Conservation (phyloP, 768 basidiomycete genomes). For the Podaxis sp. region DNA sequence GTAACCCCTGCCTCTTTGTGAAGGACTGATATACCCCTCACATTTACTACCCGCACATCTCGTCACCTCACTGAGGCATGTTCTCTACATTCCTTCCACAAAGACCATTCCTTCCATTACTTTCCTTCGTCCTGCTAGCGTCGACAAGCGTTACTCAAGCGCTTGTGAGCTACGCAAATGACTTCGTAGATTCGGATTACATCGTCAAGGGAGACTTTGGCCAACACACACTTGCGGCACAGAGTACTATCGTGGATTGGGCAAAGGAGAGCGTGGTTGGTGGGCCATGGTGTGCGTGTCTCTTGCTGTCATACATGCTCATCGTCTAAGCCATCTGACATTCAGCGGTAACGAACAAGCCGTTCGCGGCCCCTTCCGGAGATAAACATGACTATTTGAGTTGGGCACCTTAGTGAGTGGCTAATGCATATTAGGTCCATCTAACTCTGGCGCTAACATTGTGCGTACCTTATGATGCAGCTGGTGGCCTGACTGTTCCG, state of each 20-base stretch:
- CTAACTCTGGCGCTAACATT: neutral
- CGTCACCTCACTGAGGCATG: constrained; percentile 19
- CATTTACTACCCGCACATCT: neutral
- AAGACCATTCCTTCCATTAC: constrained; percentile 14
- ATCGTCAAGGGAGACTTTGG: constrained; percentile 43
- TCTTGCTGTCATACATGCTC: neutral
- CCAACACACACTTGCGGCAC: constrained; percentile 43
- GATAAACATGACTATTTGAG: constrained; percentile 66
- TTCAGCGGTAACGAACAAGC: constrained; percentile 46
- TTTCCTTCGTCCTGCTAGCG: constrained; percentile 18
- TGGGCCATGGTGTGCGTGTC: constrained; percentile 57
- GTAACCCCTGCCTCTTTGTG: neutral
- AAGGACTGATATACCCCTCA: constrained; percentile 12
- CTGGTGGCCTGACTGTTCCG: constrained; percentile 64
- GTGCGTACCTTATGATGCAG: constrained; percentile 26
- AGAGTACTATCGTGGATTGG: constrained; percentile 45
- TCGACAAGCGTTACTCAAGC: constrained; percentile 28
- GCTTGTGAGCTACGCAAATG: constrained; percentile 46
- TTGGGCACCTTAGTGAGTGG: constrained; percentile 65
- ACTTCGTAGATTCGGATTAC: constrained; percentile 54
- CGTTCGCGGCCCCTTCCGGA: constrained; percentile 48
- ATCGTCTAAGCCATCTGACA: neutral
- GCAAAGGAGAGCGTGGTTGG: constrained; percentile 40
- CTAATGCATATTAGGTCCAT: neutral
- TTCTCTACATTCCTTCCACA: constrained; percentile 29